These are phyloP conservation scores for Entomortierella beljakovae DNA, from an alignment of 192 early-diverging fungal species.

Conservation along the genomic window DNA sequence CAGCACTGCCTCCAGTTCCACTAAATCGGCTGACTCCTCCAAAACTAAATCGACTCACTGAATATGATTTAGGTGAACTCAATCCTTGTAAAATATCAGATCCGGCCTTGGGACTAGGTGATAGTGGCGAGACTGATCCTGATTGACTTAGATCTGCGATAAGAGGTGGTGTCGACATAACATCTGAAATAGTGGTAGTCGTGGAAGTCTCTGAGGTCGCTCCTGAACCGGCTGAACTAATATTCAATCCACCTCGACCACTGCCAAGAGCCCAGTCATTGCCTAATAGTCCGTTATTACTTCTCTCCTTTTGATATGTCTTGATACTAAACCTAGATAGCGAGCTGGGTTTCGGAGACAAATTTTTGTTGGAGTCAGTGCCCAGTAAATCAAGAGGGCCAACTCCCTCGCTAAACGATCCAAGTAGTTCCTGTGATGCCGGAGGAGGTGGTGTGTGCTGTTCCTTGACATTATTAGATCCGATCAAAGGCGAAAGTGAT, in stretches of 20 bases:
- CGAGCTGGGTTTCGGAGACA: constrained; percentile 10
- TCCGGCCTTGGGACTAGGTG: constrained; percentile 1
- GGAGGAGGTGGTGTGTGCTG: background rate
- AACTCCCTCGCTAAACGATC: constrained; percentile 18
- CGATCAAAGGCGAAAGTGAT: constrained; percentile 3
- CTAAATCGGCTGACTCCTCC: background rate
- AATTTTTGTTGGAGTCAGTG: background rate
- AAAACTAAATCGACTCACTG: background rate
- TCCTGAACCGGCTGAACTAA: background rate
- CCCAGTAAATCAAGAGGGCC: constrained; percentile 5
- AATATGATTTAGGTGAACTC: background rate
- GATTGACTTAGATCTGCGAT: constrained; percentile 1
- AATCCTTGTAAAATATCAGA: constrained; percentile 12
- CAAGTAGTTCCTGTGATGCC: background rate
- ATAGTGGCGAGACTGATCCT: constrained; percentile 3
- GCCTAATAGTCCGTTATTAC: constrained; percentile 26
- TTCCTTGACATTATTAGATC: constrained; percentile 4
- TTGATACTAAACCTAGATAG: constrained; percentile 44
- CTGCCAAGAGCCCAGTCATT: constrained; percentile 35
- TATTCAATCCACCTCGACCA: background rate
- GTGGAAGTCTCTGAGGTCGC: background rate
- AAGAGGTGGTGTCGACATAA: constrained; percentile 16
- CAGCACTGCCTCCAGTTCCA: background rate
- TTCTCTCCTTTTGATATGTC: constrained; percentile 34
- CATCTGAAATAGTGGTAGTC: background rate